phyloP scores from a whole-genome alignment of 164 flowering plant genomes.

The Santalum album region DNA sequence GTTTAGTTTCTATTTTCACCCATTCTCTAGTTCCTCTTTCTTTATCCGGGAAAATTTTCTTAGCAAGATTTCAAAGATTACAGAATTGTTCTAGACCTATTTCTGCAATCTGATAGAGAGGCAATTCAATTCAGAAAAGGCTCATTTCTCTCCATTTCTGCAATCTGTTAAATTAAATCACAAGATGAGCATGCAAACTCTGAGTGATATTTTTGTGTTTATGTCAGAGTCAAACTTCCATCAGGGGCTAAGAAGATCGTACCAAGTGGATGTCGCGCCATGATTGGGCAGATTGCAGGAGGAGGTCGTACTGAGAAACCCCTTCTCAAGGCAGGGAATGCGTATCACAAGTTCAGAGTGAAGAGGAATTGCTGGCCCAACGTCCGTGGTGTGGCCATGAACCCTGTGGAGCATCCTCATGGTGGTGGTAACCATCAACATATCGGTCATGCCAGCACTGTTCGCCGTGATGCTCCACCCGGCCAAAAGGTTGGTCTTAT shows the following conservation, averaged over 20 bases:
- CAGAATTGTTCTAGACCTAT: too few species aligned
- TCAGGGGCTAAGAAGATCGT: slow-evolving; percentile 60
- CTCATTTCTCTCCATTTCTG: too few species aligned
- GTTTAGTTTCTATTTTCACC: too few species aligned
- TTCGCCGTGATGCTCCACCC: slow-evolving; percentile 54
- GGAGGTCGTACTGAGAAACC: slow-evolving; percentile 66
- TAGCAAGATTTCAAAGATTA: too few species aligned
- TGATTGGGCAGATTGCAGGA: slow-evolving; percentile 66
- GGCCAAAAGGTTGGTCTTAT: slow-evolving; percentile 67
- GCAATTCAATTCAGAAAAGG: too few species aligned
- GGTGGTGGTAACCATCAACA: slow-evolving; percentile 71
- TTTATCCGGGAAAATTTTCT: too few species aligned
- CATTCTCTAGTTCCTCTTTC: too few species aligned
- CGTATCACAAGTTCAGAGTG: slow-evolving; percentile 52
- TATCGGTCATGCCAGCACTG: slow-evolving; percentile 59
- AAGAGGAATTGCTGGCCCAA: slow-evolving; percentile 68
- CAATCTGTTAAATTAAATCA: too few species aligned
- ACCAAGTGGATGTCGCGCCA: slow-evolving; percentile 53
- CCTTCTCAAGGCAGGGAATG: slow-evolving; percentile 53
- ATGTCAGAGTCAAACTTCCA: slow-evolving; percentile 45
- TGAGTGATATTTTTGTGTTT: background rate
- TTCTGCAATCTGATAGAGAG: too few species aligned
- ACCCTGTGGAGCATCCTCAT: slow-evolving; percentile 65
- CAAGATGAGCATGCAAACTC: too few species aligned
- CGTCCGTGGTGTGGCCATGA: slow-evolving; percentile 69